Evolutionary conservation across 1,284 basidiomycete species (phyloP).

Genomic region (Coriolopsis trogii): DNA sequence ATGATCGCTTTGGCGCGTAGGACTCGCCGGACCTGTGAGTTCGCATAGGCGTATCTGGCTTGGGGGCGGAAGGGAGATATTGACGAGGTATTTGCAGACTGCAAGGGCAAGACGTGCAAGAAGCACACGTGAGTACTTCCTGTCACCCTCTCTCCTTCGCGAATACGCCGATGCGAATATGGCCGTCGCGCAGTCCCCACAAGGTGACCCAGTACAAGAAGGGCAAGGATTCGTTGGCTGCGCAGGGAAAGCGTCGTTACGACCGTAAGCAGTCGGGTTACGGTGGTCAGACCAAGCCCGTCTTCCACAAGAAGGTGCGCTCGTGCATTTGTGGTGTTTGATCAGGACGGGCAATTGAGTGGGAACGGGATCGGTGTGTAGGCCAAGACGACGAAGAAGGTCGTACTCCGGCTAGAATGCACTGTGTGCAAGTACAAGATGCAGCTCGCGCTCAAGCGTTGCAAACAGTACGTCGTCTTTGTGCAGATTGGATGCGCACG

Average conservation of each 20-base stretch:
- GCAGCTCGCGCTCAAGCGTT: conserved; percentile 95
- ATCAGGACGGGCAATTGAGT: conserved; percentile 59
- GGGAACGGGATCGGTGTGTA: conserved; percentile 32
- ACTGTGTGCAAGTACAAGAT: conserved; percentile 99
- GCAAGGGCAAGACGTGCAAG: conserved; percentile 98
- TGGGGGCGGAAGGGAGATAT: conserved; percentile 9
- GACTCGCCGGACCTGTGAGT: conserved; percentile 85
- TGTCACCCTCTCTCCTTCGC: not conserved
- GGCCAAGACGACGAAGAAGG: conserved; percentile 99
- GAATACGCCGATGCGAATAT: not conserved
- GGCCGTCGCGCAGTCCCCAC: conserved; percentile 67
- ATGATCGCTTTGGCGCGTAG: conserved; percentile 43
- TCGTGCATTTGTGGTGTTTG: not conserved
- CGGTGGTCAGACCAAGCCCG: conserved; percentile 99
- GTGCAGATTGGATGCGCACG: not conserved
- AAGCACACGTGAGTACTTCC: conserved; percentile 87
- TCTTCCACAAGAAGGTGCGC: conserved; percentile 98
- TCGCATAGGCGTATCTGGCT: conserved; percentile 4
- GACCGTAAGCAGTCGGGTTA: conserved; percentile 99
- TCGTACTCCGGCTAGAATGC: conserved; percentile 97
- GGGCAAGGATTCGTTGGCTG: conserved; percentile 95
- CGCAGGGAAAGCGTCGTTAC: conserved; percentile 99
- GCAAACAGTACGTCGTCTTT: conserved; percentile 87
- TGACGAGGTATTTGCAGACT: conserved; percentile 56
- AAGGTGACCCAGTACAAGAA: conserved; percentile 99